These are phyloP conservation scores for Scheffersomyces illinoinensis DNA, from an alignment of 1,139 yeast genomes.

Conservation along the genomic window DNA sequence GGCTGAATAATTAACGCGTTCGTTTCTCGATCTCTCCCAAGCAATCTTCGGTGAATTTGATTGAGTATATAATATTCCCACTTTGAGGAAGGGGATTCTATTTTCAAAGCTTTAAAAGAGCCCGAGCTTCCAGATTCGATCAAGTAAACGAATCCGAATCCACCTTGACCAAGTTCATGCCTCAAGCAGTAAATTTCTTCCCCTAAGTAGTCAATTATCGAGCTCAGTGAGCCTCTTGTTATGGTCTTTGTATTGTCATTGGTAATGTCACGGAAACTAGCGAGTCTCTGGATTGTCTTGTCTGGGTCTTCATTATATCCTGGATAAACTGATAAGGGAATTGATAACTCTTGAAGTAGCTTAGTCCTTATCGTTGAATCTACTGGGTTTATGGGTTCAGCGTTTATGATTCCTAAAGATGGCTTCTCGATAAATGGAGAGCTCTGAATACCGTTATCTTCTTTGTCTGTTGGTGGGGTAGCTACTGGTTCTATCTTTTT, in stretches of 20 bases:
- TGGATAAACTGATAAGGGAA: constrained; percentile 28
- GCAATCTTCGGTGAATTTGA: constrained; percentile 48
- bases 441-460: constrained; percentile 28
- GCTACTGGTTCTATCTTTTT: constrained; percentile 7
- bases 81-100: constrained; percentile 66
- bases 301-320: constrained; percentile 25
- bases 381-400: constrained; percentile 31
- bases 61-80: constrained; percentile 84
- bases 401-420: constrained; percentile 6
- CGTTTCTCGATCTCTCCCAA: constrained; percentile 9
- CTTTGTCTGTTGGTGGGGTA: constrained; percentile 37
- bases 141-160: constrained; percentile 75
- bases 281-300: constrained; percentile 28
- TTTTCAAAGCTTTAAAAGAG: constrained; percentile 64
- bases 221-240: constrained; percentile 37
- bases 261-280: constrained; percentile 34
- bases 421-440: constrained; percentile 53
- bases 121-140: constrained; percentile 64
- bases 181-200: constrained; percentile 57
- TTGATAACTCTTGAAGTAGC: constrained; percentile 24
- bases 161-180: constrained; percentile 74
- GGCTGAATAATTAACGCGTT: constrained; percentile 47
- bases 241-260: constrained; percentile 34
- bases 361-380: constrained; percentile 23
- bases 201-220: constrained; percentile 51